phyloP scores from a whole-genome alignment of 345 rosid species.

The Durio zibethinus region DNA sequence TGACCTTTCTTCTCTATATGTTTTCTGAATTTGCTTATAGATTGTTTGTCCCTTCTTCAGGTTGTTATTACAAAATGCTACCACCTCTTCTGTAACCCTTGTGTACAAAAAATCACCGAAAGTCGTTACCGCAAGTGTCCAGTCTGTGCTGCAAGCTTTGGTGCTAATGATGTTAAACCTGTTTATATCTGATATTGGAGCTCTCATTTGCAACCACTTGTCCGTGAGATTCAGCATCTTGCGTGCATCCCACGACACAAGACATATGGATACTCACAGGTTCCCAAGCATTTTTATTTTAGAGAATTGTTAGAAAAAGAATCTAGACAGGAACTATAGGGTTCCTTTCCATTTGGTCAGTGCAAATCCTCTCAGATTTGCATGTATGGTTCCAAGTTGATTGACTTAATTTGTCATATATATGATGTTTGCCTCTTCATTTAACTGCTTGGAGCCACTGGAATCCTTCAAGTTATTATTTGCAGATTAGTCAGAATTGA shows the following conservation, averaged over 20 bases:
- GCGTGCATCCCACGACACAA: background rate
- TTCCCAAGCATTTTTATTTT: constrained; percentile 10
- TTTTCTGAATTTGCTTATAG: background rate
- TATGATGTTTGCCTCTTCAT: constrained; percentile 12
- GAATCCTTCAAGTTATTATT: constrained; percentile 16
- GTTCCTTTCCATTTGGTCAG: constrained; percentile 13
- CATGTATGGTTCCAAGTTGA: constrained; percentile 22
- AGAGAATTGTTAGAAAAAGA: constrained; percentile 14
- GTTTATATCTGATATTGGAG: constrained; percentile 66
- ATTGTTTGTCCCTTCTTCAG: constrained; percentile 34
- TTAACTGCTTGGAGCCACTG: constrained; percentile 18
- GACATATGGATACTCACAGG: constrained; percentile 16
- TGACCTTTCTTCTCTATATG: background rate
- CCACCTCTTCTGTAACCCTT: constrained; percentile 88
- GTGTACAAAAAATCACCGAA: constrained; percentile 71
- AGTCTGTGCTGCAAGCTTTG: constrained; percentile 72
- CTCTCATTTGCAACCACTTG: background rate
- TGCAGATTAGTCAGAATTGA: constrained; percentile 31
- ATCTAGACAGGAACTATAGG: constrained; percentile 14
- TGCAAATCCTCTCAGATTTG: constrained; percentile 21
- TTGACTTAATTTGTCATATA: constrained; percentile 14
- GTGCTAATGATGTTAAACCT: constrained; percentile 87
- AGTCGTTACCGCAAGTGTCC: constrained; percentile 93
- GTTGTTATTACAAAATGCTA: constrained; percentile 97
- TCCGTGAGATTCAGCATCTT: background rate